Conservation (phyloP, 176 grass and related monocot genomes). For the Thinopyrum elongatum region DNA sequence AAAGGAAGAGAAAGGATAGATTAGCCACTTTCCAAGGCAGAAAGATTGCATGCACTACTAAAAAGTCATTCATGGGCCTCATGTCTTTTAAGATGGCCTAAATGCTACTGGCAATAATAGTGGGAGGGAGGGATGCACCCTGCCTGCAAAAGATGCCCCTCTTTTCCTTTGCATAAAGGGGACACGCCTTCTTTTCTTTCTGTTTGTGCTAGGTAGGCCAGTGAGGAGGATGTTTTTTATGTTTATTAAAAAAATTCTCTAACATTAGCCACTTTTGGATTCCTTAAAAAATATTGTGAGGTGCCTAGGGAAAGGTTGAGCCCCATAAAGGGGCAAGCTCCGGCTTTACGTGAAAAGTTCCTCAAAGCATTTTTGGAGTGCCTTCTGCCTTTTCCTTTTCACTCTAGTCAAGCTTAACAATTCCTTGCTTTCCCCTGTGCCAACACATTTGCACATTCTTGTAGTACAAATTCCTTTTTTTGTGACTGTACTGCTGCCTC, state of each 20-base stretch:
- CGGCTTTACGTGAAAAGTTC: conserved; percentile 50
- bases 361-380: conserved; percentile 20
- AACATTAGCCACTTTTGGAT: conserved; percentile 17
- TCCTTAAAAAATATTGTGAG: conserved; percentile 65
- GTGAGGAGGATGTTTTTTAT: neutral
- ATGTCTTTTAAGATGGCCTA: conserved; percentile 62
- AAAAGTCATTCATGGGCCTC: conserved; percentile 39
- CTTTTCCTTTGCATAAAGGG: conserved; percentile 62
- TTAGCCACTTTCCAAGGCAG: conserved; percentile 62
- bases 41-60: conserved; percentile 72
- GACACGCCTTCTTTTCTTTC: conserved; percentile 23
- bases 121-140: conserved; percentile 68
- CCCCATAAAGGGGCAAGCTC: conserved; percentile 42
- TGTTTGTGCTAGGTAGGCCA: conserved; percentile 21
- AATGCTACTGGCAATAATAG: conserved; percentile 32
- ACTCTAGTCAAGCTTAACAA: conserved; percentile 33
- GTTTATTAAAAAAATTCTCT: too few relatives aligned
- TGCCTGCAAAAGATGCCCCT: conserved; percentile 36
- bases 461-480: neutral
- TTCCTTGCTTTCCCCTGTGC: conserved; percentile 21
- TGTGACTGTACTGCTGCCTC: conserved; percentile 11
- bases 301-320: conserved; percentile 39
- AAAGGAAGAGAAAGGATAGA: conserved; percentile 67
- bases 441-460: conserved; percentile 31
- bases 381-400: neutral